Conservation (phyloP, 2,329 filamentous ascomycete genomes). For the Paramyrothecium roridum region DNA sequence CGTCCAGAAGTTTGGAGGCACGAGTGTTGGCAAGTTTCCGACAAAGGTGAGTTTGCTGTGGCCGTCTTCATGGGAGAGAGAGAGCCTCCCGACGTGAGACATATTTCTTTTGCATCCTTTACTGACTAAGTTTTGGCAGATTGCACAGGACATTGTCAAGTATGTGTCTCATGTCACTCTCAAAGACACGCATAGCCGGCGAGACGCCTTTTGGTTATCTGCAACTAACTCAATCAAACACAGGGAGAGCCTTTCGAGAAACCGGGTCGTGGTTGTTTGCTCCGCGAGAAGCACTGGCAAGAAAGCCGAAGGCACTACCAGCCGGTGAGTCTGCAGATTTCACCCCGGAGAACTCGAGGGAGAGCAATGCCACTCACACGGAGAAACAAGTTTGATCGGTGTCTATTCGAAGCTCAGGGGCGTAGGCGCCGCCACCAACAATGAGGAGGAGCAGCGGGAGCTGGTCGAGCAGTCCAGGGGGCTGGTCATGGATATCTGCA, state of each 20-base stretch:
- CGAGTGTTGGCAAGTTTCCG: conserved; percentile 92
- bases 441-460: conserved; percentile 48
- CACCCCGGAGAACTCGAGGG: not conserved
- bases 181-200: not conserved
- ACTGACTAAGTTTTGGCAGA: conserved; percentile 20
- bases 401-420: conserved; percentile 56
- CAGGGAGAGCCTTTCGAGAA: conserved; percentile 53
- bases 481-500: conserved; percentile 76
- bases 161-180: conserved; percentile 20
- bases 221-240: conserved; percentile 12
- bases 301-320: conserved; percentile 93
- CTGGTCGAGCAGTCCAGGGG: conserved; percentile 64
- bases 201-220: not conserved
- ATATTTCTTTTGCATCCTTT: not conserved
- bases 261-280: conserved; percentile 88
- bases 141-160: conserved; percentile 40
- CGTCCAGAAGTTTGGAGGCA: conserved; percentile 94
- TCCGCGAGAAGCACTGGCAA: conserved; percentile 92
- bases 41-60: conserved; percentile 49
- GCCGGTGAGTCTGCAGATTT: conserved; percentile 61
- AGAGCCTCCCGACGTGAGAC: not conserved
- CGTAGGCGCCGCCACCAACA: conserved; percentile 50
- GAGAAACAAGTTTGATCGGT: conserved; percentile 49
- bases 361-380: conserved; percentile 1
- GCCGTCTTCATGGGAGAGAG: not conserved